Evolutionary conservation across 352 stramenopile genomes (phyloP).

Genomic region (Globisporangium radiosum): DNA sequence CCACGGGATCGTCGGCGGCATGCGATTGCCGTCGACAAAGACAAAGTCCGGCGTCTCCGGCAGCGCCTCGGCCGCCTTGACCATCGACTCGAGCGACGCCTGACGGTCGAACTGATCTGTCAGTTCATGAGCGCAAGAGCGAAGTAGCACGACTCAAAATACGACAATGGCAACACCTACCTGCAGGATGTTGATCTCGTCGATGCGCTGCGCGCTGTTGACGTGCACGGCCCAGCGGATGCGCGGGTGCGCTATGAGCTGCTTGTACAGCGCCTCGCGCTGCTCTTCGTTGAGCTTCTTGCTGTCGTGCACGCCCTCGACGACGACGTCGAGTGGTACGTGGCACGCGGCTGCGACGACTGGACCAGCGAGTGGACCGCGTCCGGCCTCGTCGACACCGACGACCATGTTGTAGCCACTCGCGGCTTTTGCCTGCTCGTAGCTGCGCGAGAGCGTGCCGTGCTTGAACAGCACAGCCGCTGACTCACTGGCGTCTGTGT

Average conservation of each 20-base stretch:
- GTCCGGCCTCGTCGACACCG: constrained; percentile 95
- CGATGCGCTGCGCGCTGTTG: constrained; percentile 84
- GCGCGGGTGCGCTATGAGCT: constrained; percentile 66
- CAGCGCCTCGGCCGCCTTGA: constrained; percentile 75
- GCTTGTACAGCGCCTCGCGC: constrained; percentile 87
- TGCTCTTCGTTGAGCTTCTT: constrained; percentile 95
- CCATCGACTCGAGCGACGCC: constrained; percentile 95
- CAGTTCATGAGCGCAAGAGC: neutral
- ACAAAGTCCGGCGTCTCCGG: constrained; percentile 67
- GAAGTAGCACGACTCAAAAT: neutral
- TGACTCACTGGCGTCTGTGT: neutral
- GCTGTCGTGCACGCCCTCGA: constrained; percentile 90
- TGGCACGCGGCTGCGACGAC: constrained; percentile 76
- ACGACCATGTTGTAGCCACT: constrained; percentile 76
- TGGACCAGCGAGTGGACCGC: constrained; percentile 92
- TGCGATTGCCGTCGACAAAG: constrained; percentile 94
- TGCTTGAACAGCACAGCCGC: constrained; percentile 26
- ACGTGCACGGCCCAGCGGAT: constrained; percentile 88
- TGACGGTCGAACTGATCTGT: neutral
- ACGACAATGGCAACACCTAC: neutral
- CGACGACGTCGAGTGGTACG: constrained; percentile 65
- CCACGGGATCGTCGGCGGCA: constrained; percentile 85
- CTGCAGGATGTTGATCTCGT: constrained; percentile 99
- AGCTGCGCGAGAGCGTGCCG: constrained; percentile 49
- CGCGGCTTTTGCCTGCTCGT: constrained; percentile 39